phyloP scores from a whole-genome alignment of 2,329 filamentous ascomycete species.

The Aureobasidium mangrovei region DNA sequence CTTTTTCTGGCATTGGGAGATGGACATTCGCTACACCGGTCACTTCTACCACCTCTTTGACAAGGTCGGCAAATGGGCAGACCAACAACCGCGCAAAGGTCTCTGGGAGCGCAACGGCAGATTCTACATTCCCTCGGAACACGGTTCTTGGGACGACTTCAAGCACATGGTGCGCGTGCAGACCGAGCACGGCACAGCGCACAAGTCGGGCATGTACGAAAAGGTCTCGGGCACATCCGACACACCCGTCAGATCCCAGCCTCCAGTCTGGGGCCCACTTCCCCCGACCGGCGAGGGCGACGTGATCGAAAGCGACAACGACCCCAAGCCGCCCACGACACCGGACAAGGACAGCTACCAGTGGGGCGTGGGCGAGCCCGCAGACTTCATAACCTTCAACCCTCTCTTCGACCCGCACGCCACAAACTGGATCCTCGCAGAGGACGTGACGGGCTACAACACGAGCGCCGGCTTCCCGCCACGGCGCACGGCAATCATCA shows the following conservation, averaged over 20 bases:
- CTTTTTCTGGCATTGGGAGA: slow-evolving; percentile 91
- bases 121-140: slow-evolving; percentile 65
- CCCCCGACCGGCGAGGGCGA: slow-evolving; percentile 33
- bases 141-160: slow-evolving; percentile 67
- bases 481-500: slow-evolving; percentile 62
- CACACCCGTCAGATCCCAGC: slow-evolving; percentile 32
- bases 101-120: slow-evolving; percentile 70
- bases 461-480: slow-evolving; percentile 47
- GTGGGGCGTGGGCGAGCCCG: slow-evolving; percentile 63
- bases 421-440: slow-evolving; percentile 64
- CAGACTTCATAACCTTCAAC: slow-evolving; percentile 69
- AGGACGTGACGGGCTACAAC: slow-evolving; percentile 63
- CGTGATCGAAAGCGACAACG: slow-evolving; percentile 42
- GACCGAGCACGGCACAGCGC: slow-evolving; percentile 44
- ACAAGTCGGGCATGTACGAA: slow-evolving; percentile 36
- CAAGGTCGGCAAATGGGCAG: slow-evolving; percentile 57
- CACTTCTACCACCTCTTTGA: slow-evolving; percentile 78
- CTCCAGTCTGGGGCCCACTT: slow-evolving; percentile 42
- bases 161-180: slow-evolving; percentile 55
- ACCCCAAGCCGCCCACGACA: slow-evolving; percentile 45
- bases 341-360: slow-evolving; percentile 48
- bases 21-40: slow-evolving; percentile 83
- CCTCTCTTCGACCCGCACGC: slow-evolving; percentile 64
- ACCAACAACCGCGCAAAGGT: slow-evolving; percentile 58
- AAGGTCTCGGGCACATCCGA: slow-evolving; percentile 28